phyloP scores from a whole-genome alignment of 2,329 filamentous ascomycete species.

The Diaporthe sp. region DNA sequence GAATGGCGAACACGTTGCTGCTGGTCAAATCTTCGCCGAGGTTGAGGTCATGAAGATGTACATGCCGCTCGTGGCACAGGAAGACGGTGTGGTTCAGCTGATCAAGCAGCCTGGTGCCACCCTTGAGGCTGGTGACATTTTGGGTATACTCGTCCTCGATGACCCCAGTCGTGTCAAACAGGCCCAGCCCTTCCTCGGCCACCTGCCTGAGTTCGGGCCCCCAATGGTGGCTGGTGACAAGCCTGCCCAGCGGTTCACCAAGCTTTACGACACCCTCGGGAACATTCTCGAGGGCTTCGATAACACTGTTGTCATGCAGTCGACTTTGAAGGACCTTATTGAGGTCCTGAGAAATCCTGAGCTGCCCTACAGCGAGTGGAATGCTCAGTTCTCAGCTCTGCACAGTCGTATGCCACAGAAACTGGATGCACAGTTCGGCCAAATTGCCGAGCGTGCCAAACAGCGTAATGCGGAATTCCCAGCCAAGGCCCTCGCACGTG shows the following conservation, averaged over 20 bases:
- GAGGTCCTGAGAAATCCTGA: conserved; percentile 90
- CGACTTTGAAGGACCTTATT: conserved; percentile 89
- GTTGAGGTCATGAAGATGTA: conserved; percentile 99
- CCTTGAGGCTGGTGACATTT: conserved; percentile 96
- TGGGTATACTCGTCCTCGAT: conserved; percentile 96
- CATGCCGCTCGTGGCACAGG: conserved; percentile 95
- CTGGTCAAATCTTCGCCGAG: conserved; percentile 94
- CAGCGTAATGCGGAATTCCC: conserved; percentile 89
- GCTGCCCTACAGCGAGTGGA: conserved; percentile 96
- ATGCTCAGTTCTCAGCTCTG: conserved; percentile 94
- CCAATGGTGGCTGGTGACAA: conserved; percentile 92
- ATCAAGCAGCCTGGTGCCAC: conserved; percentile 99
- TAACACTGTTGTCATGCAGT: conserved; percentile 95
- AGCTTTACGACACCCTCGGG: conserved; percentile 81
- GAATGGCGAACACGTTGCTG: conserved; percentile 92
- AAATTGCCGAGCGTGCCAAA: conserved; percentile 88
- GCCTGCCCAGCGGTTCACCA: conserved; percentile 86
- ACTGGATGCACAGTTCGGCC: conserved; percentile 84
- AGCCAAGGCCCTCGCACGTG: conserved; percentile 86
- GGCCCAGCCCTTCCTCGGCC: conserved; percentile 91
- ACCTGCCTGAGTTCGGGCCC: conserved; percentile 87
- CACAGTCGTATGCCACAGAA: conserved; percentile 97
- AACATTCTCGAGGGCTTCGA: conserved; percentile 96
- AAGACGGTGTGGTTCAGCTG: conserved; percentile 96
- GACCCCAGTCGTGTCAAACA: conserved; percentile 98